A percentile compares a stretch with the other conserved stretches of the same genome.
Evolutionary conservation across 495 filamentous ascomycete genomes (phyloP).

Genomic region (Trichoderma reesei): DNA sequence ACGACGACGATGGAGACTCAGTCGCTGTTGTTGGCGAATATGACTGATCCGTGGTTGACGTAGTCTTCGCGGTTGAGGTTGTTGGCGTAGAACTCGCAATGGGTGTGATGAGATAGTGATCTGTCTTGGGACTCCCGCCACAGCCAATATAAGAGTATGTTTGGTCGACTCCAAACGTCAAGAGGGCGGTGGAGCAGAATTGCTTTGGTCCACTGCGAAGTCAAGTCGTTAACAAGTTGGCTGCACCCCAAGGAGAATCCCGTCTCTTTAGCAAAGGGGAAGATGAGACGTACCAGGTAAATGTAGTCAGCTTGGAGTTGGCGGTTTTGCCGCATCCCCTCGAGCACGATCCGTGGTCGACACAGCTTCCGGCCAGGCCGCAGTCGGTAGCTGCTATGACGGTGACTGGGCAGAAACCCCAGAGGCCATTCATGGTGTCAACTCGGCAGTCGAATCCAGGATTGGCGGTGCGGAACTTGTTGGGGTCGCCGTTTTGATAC

Average conservation of each 20-base stretch:
- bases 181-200: conserved; percentile 18
- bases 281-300: conserved; percentile 17
- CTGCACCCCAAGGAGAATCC: background rate
- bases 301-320: conserved; percentile 12
- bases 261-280: background rate
- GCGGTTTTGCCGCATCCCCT: conserved; percentile 2
- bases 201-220: conserved; percentile 11
- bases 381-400: conserved; percentile 15
- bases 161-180: conserved; percentile 14
- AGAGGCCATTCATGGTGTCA: conserved; percentile 14
- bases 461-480: conserved; percentile 13
- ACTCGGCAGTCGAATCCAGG: conserved; percentile 17
- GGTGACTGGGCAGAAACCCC: conserved; percentile 17
- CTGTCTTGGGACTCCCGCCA: conserved; percentile 10
- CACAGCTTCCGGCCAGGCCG: conserved; percentile 17
- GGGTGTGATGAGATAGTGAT: conserved; percentile 13
- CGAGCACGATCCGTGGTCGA: conserved; percentile 16
- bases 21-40: background rate
- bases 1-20: background rate
- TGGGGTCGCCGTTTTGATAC: conserved; percentile 10
- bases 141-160: conserved; percentile 18
- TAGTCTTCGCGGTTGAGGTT: background rate
- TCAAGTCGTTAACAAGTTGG: background rate
- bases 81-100: background rate
- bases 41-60: background rate